phyloP scores from a whole-genome alignment of 768 basidiomycete species.

The Trichaptum fuscoviolaceum region DNA sequence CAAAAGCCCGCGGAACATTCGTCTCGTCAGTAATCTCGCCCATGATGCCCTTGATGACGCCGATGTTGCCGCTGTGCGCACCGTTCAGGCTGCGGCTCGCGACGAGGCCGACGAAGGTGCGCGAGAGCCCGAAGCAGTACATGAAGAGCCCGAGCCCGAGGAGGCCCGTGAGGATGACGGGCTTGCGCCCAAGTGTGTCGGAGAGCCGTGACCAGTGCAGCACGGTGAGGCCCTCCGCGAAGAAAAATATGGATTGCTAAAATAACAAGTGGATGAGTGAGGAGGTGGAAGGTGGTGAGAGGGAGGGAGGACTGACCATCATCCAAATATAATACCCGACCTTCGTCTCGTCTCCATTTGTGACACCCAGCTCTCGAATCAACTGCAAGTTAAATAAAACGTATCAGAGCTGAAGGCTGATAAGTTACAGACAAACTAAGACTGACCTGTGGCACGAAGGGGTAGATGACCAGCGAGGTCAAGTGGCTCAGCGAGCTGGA shows the following conservation, averaged over 20 bases:
- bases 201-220: conserved; percentile 42
- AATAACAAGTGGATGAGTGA: conserved; percentile 14
- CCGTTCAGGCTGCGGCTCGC: conserved; percentile 27
- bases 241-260: conserved; percentile 41
- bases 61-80: conserved; percentile 36
- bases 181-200: conserved; percentile 38
- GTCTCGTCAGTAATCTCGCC: conserved; percentile 38
- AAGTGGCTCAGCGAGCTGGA: conserved; percentile 53
- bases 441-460: conserved; percentile 55
- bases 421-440: conserved; percentile 6
- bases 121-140: conserved; percentile 38
- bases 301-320: conserved; percentile 38
- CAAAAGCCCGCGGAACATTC: conserved; percentile 36
- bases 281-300: neutral
- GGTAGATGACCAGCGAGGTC: conserved; percentile 55
- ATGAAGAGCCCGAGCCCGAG: conserved; percentile 35
- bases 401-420: too few species aligned
- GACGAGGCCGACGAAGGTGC: conserved; percentile 40
- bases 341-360: conserved; percentile 56
- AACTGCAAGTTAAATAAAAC: too few species aligned
- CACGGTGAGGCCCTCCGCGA: conserved; percentile 37
- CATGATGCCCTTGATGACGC: conserved; percentile 44
- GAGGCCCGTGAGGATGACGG: conserved; percentile 39
- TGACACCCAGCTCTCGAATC: conserved; percentile 57
- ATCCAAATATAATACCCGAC: conserved; percentile 67